Conservation (phyloP, 208 protist species). For the Porcisia hertigi region DNA sequence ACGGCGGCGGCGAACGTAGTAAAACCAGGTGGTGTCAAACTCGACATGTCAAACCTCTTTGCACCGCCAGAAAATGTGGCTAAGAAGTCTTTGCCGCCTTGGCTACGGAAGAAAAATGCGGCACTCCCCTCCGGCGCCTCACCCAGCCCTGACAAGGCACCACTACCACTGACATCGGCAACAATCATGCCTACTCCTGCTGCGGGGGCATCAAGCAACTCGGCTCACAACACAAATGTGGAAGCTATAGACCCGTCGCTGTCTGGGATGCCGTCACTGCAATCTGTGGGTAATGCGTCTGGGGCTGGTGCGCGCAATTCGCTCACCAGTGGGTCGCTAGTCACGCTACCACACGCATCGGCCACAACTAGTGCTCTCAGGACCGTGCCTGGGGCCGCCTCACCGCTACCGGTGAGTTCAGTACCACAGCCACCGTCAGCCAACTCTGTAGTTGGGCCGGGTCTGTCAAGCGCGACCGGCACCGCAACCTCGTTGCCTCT, state of each 20-base stretch:
- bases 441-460: not conserved
- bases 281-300: conserved; percentile 4
- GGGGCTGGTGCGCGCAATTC: conserved; percentile 18
- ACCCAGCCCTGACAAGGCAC: conserved; percentile 6
- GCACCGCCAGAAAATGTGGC: conserved; percentile 19
- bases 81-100: conserved; percentile 49
- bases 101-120: conserved; percentile 32
- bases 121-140: conserved; percentile 7
- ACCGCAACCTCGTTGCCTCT: not conserved
- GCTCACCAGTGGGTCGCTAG: conserved; percentile 2
- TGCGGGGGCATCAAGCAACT: not conserved
- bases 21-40: conserved; percentile 37
- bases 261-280: conserved; percentile 6
- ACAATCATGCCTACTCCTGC: not conserved
- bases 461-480: not conserved
- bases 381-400: not conserved
- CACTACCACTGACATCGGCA: conserved; percentile 4
- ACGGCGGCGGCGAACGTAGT: conserved; percentile 9
- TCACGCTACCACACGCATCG: not conserved
- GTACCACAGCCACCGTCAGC: not conserved
- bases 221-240: conserved; percentile 4
- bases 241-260: conserved; percentile 16
- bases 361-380: not conserved
- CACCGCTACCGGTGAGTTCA: not conserved
- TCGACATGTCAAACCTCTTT: conserved; percentile 54